These are phyloP conservation scores for Tricholoma sp. DNA, from an alignment of 768 basidiomycete genomes.

Conservation along the genomic window DNA sequence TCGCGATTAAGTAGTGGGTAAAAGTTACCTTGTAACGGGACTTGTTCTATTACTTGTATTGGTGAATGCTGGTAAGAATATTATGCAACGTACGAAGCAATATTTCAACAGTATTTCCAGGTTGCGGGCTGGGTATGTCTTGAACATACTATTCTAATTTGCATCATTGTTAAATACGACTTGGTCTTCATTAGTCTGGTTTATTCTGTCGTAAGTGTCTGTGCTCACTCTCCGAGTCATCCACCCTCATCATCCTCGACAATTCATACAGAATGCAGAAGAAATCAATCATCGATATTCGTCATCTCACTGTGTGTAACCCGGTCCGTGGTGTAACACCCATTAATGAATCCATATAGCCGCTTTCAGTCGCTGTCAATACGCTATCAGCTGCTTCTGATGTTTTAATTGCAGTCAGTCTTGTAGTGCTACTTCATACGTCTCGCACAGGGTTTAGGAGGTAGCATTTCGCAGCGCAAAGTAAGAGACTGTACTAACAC, in stretches of 20 bases:
- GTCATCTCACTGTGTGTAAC: conserved; percentile 29
- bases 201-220: conserved; percentile 31
- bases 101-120: conserved; percentile 10
- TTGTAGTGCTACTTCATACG: conserved; percentile 39
- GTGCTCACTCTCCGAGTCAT: background rate
- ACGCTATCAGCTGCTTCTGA: conserved; percentile 43
- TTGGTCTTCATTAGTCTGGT: conserved; percentile 31
- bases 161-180: background rate
- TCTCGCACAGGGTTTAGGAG: conserved; percentile 49
- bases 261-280: conserved; percentile 27
- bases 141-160: background rate
- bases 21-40: conserved; percentile 27
- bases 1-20: conserved; percentile 33
- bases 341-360: conserved; percentile 20
- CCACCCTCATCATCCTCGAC: background rate
- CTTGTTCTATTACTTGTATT: conserved; percentile 27
- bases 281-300: conserved; percentile 28
- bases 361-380: conserved; percentile 47
- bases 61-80: conserved; percentile 24
- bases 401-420: conserved; percentile 40
- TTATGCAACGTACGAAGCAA: background rate
- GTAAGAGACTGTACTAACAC: background rate
- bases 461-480: conserved; percentile 14
- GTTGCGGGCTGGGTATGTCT: conserved; percentile 29
- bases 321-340: background rate